phyloP scores from a whole-genome alignment of 495 filamentous ascomycete species.

The Annulohypoxylon stygium region DNA sequence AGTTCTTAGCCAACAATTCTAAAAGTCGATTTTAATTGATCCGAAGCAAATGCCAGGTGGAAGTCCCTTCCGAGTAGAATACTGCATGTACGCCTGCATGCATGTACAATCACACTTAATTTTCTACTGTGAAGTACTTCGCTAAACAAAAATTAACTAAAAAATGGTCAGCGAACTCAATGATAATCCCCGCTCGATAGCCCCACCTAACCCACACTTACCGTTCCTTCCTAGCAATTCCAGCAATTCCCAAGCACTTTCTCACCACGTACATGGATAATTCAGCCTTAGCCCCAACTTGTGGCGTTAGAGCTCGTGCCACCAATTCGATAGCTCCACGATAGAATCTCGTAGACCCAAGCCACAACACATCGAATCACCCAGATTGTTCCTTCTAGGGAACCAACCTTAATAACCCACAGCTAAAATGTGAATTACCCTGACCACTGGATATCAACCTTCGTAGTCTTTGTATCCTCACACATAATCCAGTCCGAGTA shows the following conservation, averaged over 20 bases:
- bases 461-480: neutral
- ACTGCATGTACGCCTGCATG: conserved; percentile 10
- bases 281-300: conserved; percentile 24
- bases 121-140: conserved; percentile 31
- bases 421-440: neutral
- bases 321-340: neutral
- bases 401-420: neutral
- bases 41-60: conserved; percentile 37
- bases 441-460: neutral
- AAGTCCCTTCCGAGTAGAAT: conserved; percentile 20
- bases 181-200: conserved; percentile 21
- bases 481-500: neutral
- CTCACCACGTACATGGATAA: conserved; percentile 1
- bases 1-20: conserved; percentile 44
- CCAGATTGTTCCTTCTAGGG: neutral
- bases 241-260: neutral
- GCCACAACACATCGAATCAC: neutral
- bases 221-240: neutral
- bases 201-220: conserved; percentile 23
- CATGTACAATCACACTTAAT: conserved; percentile 24
- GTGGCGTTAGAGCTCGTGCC: conserved; percentile 10
- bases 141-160: conserved; percentile 15
- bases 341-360: conserved; percentile 2
- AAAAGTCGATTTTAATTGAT: conserved; percentile 43
- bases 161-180: conserved; percentile 13